Evolutionary conservation across 140 eudicot genomes (phyloP).

Genomic region (Ambrosia hybrid): DNA sequence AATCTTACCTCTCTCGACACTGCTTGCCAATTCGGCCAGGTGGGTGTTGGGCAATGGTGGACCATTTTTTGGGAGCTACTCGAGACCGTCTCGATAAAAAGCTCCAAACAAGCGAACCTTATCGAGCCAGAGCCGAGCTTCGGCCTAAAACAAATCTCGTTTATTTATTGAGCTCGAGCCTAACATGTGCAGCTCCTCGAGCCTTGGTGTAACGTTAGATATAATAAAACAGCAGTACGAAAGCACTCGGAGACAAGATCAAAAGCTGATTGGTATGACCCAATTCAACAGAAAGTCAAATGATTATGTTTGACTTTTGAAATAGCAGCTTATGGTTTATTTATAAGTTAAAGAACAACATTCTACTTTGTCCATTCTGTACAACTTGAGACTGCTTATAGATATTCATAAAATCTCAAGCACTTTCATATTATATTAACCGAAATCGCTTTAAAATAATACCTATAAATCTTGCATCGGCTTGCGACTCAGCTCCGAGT

Average conservation of each 20-base stretch:
- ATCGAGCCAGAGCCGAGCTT: too few species aligned
- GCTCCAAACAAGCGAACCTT: too few species aligned
- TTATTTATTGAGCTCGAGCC: too few species aligned
- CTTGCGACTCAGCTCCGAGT: constrained; percentile 91
- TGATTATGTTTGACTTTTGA: constrained; percentile 8
- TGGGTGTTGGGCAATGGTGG: constrained; percentile 85
- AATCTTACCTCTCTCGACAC: constrained; percentile 81
- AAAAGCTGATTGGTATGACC: too few species aligned
- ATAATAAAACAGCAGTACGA: too few species aligned
- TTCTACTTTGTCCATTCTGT: constrained; percentile 41
- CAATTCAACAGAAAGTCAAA: constrained; percentile 6
- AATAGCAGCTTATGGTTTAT: constrained; percentile 10
- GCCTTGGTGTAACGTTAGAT: too few species aligned
- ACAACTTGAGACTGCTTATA: constrained; percentile 35
- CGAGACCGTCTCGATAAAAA: too few species aligned
- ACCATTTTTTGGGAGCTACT: constrained; percentile 72
- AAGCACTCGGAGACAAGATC: too few species aligned
- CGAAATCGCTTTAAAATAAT: background rate
- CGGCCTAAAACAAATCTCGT: too few species aligned
- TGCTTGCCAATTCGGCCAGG: constrained; percentile 99
- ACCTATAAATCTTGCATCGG: constrained; percentile 82
- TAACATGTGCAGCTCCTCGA: too few species aligned
- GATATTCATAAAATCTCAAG: constrained; percentile 18
- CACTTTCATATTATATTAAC: constrained; percentile 28
- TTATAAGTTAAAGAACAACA: constrained; percentile 14